Evolutionary conservation across 495 filamentous ascomycete genomes (phyloP).

Genomic region (Aspergillus coremiiformis): DNA sequence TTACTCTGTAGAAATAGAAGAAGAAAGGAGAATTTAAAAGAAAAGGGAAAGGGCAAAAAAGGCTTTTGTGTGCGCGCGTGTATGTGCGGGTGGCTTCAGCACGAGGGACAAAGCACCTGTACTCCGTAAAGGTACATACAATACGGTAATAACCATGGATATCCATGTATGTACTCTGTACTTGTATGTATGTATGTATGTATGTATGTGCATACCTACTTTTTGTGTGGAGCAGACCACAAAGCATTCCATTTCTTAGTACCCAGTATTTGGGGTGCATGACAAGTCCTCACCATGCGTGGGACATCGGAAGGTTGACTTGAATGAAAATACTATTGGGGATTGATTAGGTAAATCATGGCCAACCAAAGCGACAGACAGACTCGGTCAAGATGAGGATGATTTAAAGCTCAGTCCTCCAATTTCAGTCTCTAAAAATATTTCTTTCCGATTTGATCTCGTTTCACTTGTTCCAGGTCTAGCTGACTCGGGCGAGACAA

Average conservation of each 20-base stretch:
- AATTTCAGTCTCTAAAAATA: background rate
- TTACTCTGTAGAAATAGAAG: background rate
- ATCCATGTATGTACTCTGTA: background rate
- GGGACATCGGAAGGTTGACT: background rate
- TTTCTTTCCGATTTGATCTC: background rate
- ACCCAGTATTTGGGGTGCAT: background rate
- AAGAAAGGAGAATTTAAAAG: background rate
- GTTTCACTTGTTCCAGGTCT: background rate
- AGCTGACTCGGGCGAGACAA: slow-evolving; percentile 2
- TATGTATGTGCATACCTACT: too few relatives aligned
- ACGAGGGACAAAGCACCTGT: background rate
- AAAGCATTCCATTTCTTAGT: slow-evolving; percentile 5
- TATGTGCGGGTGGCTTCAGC: background rate
- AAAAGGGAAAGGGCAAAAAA: background rate
- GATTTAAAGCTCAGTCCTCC: background rate
- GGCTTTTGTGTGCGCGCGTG: background rate
- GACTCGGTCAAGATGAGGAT: background rate
- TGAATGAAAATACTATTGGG: too few relatives aligned
- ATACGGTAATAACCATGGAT: slow-evolving; percentile 4
- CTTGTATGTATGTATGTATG: too few relatives aligned
- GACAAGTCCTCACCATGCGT: background rate
- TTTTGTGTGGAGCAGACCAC: background rate
- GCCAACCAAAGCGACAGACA: too few relatives aligned
- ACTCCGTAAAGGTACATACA: background rate
- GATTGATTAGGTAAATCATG: too few relatives aligned